Conservation (phyloP, 495 filamentous ascomycete genomes). For the Penicillium chermesinum region DNA sequence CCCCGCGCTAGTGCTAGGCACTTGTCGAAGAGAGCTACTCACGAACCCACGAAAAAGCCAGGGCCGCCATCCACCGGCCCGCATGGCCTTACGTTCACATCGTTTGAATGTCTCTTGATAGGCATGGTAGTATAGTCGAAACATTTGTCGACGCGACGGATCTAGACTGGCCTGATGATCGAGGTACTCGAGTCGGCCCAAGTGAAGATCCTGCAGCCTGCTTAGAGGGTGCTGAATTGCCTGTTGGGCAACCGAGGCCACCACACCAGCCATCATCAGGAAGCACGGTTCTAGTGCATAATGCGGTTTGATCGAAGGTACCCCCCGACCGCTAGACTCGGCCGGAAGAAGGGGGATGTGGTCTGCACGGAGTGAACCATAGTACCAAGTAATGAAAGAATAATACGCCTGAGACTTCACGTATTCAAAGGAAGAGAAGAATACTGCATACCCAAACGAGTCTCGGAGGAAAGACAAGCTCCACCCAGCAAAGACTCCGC, state of each 20-base stretch:
- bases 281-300: constrained; percentile 82
- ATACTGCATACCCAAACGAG: constrained; percentile 72
- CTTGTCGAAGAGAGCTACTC: constrained; percentile 68
- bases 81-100: constrained; percentile 56
- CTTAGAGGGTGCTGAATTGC: constrained; percentile 71
- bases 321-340: constrained; percentile 27
- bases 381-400: constrained; percentile 70
- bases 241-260: constrained; percentile 73
- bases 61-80: constrained; percentile 57
- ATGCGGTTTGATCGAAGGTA: constrained; percentile 67
- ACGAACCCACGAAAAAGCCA: constrained; percentile 80
- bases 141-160: constrained; percentile 44
- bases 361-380: constrained; percentile 48
- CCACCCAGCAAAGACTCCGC: constrained; percentile 82
- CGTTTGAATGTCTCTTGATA: constrained; percentile 72
- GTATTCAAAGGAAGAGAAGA: constrained; percentile 83
- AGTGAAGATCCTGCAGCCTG: constrained; percentile 71
- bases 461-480: constrained; percentile 74
- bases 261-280: constrained; percentile 68
- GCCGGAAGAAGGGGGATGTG: constrained; percentile 25
- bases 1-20: constrained; percentile 84
- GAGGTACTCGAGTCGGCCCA: constrained; percentile 70
- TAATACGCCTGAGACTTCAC: constrained; percentile 84
- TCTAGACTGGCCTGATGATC: constrained; percentile 58
- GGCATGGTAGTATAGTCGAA: constrained; percentile 63